phyloP scores from a whole-genome alignment of 73 alveolate genomes.

The Paramecium bursaria region DNA sequence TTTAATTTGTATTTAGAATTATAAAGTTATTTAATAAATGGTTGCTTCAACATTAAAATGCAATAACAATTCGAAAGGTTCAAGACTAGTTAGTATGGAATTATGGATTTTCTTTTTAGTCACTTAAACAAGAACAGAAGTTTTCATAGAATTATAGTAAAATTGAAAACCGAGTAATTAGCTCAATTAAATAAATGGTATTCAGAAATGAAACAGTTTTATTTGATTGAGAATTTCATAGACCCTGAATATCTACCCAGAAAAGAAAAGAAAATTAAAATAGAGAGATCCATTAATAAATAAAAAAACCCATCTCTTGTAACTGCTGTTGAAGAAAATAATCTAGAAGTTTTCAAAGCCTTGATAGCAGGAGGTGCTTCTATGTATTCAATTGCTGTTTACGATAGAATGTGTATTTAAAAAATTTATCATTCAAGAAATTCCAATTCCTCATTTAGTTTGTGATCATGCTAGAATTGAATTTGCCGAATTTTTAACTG shows the following conservation, averaged over 20 bases:
- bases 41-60: background rate
- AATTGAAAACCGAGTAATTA: background rate
- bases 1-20: constrained; percentile 3
- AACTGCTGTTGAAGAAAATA: background rate
- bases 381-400: background rate
- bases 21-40: background rate
- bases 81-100: constrained; percentile 18
- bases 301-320: constrained; percentile 22
- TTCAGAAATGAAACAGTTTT: background rate
- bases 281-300: background rate
- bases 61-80: background rate
- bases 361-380: constrained; percentile 2
- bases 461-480: constrained; percentile 36
- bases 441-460: constrained; percentile 33
- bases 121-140: constrained; percentile 39
- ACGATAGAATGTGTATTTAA: constrained; percentile 39
- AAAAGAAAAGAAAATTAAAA: constrained; percentile 22
- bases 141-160: constrained; percentile 45
- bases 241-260: constrained; percentile 39
- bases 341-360: background rate
- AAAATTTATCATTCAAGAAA: too few species aligned
- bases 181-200: constrained; percentile 35
- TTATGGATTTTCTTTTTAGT: constrained; percentile 15
- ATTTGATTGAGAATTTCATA: background rate
- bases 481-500: constrained; percentile 29